Conservation (phyloP, 495 filamentous ascomycete genomes). For the Xylaria telfairii region DNA sequence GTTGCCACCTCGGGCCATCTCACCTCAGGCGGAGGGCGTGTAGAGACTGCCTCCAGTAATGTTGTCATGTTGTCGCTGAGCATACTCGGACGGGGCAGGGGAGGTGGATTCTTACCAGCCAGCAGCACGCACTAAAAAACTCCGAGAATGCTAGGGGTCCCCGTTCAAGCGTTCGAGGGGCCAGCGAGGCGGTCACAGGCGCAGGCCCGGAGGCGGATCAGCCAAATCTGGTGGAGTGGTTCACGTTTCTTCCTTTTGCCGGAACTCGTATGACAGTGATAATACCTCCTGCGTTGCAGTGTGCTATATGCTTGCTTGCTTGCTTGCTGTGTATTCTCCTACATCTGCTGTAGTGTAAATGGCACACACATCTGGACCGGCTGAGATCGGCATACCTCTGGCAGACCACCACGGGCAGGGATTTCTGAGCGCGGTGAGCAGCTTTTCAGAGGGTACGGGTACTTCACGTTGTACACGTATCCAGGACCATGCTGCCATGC, state of each 20-base stretch:
- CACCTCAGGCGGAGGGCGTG: not conserved
- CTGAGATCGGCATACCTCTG: slow-evolving; percentile 9
- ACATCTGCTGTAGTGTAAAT: not conserved
- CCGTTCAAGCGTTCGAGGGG: too few relatives aligned
- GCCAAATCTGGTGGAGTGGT: slow-evolving; percentile 16
- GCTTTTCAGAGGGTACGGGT: slow-evolving; percentile 16
- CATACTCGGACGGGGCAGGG: not conserved
- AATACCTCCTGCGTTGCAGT: slow-evolving; percentile 1
- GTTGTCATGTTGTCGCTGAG: not conserved
- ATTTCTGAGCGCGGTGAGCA: slow-evolving; percentile 20
- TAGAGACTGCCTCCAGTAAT: not conserved
- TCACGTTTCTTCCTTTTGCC: slow-evolving; percentile 10
- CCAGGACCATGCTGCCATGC: slow-evolving; percentile 13
- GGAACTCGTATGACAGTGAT: slow-evolving; percentile 13
- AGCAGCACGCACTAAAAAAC: not conserved
- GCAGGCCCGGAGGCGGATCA: slow-evolving; percentile 18
- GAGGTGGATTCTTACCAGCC: not conserved
- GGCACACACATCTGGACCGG: not conserved
- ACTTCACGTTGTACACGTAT: slow-evolving; percentile 25
- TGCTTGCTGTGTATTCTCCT: not conserved
- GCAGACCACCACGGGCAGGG: slow-evolving; percentile 18
- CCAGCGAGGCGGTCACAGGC: slow-evolving; percentile 24
- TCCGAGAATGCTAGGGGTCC: slow-evolving; percentile 7
- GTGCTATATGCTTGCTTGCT: not conserved
- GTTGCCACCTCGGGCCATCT: slow-evolving; percentile 17